phyloP scores from a whole-genome alignment of 1,139 yeast genomes.

The Candida dubliniensis region DNA sequence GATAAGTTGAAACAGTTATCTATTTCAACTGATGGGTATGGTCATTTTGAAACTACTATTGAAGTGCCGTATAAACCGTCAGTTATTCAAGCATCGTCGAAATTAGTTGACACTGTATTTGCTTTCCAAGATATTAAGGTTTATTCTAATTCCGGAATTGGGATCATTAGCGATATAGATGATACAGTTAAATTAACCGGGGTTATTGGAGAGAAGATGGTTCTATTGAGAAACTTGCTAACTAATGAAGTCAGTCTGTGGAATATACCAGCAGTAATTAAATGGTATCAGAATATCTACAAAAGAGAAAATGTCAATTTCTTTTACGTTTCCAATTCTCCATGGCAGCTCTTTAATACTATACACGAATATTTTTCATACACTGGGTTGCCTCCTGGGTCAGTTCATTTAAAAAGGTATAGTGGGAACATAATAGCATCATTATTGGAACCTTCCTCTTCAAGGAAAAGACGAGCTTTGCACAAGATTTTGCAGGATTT shows the following conservation, averaged over 20 bases:
- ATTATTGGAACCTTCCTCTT: constrained; percentile 82
- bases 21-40: constrained; percentile 55
- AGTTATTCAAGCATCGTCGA: constrained; percentile 42
- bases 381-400: constrained; percentile 66
- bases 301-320: constrained; percentile 50
- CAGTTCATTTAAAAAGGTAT: constrained; percentile 85
- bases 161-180: constrained; percentile 88
- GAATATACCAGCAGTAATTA: constrained; percentile 69
- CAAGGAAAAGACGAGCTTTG: constrained; percentile 70
- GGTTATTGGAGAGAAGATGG: constrained; percentile 82
- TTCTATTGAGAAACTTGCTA: constrained; percentile 74
- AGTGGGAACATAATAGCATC: constrained; percentile 78
- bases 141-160: constrained; percentile 54
- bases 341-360: constrained; percentile 80
- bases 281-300: constrained; percentile 58
- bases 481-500: constrained; percentile 69
- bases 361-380: constrained; percentile 58
- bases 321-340: constrained; percentile 94
- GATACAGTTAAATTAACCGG: constrained; percentile 93
- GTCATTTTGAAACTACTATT: constrained; percentile 54
- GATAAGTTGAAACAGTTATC: constrained; percentile 22
- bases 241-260: constrained; percentile 64
- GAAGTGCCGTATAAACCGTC: constrained; percentile 57
- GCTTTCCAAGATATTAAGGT: constrained; percentile 45
- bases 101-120: constrained; percentile 45